Conservation (phyloP, 176 grass and related monocot genomes). For the Triticum turgidum region DNA sequence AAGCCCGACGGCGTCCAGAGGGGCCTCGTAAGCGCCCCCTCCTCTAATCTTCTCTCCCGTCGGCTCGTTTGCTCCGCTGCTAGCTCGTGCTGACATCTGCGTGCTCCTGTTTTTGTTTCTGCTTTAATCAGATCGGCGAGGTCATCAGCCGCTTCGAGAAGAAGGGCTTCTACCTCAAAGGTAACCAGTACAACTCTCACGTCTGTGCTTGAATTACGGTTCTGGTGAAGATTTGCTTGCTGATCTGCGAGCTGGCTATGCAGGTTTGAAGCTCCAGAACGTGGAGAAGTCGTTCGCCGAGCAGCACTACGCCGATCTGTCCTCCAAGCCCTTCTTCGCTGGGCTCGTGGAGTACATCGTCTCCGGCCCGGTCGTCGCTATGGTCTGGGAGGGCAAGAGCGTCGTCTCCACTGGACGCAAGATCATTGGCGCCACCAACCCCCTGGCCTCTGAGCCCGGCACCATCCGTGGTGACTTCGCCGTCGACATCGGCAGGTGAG, state of each 20-base stretch:
- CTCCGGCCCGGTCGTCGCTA: slow-evolving; percentile 95
- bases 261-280: slow-evolving; percentile 80
- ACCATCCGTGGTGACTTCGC: slow-evolving; percentile 92
- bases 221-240: neutral
- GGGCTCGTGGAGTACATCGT: slow-evolving; percentile 93
- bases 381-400: slow-evolving; percentile 97
- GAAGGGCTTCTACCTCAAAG: slow-evolving; percentile 98
- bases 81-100: neutral
- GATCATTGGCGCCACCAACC: slow-evolving; percentile 89
- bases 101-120: neutral
- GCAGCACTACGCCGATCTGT: slow-evolving; percentile 95
- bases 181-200: neutral
- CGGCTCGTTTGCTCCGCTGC: neutral
- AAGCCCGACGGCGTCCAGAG: slow-evolving; percentile 83
- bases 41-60: neutral
- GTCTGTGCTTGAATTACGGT: neutral
- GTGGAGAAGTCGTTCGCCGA: slow-evolving; percentile 91
- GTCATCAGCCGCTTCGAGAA: slow-evolving; percentile 94
- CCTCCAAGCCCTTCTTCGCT: slow-evolving; percentile 84
- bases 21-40: slow-evolving; percentile 39
- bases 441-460: slow-evolving; percentile 66
- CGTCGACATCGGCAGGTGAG: slow-evolving; percentile 91
- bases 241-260: neutral
- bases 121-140: slow-evolving; percentile 63
- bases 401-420: slow-evolving; percentile 86